Conservation (phyloP, 2,329 filamentous ascomycete species). For the Verticillium longisporum region DNA sequence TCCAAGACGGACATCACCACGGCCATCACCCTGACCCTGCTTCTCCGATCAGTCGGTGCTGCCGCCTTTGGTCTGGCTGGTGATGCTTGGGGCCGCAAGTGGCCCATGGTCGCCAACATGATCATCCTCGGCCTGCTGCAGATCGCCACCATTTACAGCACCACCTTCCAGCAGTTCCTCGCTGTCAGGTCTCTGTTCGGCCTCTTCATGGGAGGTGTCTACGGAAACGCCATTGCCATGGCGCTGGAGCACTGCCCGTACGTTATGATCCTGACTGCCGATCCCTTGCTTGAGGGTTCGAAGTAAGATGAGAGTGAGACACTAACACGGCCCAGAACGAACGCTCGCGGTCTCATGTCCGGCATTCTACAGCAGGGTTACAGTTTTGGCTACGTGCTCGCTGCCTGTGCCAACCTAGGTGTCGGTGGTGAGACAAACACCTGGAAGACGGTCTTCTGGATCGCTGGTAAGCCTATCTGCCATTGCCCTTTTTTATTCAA, state of each 20-base stretch:
- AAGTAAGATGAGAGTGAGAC: slow-evolving; percentile 4
- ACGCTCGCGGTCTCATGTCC: slow-evolving; percentile 72
- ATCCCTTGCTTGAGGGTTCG: background rate
- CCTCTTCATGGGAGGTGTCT: slow-evolving; percentile 75
- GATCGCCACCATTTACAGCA: slow-evolving; percentile 70
- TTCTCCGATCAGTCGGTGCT: slow-evolving; percentile 69
- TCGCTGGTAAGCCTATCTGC: slow-evolving; percentile 37
- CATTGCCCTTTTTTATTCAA: slow-evolving; percentile 3
- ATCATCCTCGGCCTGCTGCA: slow-evolving; percentile 60
- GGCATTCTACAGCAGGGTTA: slow-evolving; percentile 80
- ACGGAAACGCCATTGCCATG: slow-evolving; percentile 73
- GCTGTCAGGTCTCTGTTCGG: slow-evolving; percentile 68
- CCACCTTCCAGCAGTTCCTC: slow-evolving; percentile 67
- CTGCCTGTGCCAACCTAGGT: slow-evolving; percentile 67
- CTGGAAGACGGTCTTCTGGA: slow-evolving; percentile 75
- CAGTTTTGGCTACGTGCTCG: slow-evolving; percentile 72
- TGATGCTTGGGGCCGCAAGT: slow-evolving; percentile 75
- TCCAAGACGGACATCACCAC: slow-evolving; percentile 63
- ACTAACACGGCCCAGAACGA: slow-evolving; percentile 28
- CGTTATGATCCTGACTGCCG: slow-evolving; percentile 19
- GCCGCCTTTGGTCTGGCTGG: slow-evolving; percentile 69
- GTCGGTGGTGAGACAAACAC: slow-evolving; percentile 56
- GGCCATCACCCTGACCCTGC: slow-evolving; percentile 68
- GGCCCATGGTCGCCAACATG: slow-evolving; percentile 79
- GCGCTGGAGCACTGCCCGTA: slow-evolving; percentile 66